Evolutionary conservation across 352 stramenopile genomes (phyloP), one percentile per base, ranked within the genome.

Genomic region (Paralagenidium karlingii): DNA sequence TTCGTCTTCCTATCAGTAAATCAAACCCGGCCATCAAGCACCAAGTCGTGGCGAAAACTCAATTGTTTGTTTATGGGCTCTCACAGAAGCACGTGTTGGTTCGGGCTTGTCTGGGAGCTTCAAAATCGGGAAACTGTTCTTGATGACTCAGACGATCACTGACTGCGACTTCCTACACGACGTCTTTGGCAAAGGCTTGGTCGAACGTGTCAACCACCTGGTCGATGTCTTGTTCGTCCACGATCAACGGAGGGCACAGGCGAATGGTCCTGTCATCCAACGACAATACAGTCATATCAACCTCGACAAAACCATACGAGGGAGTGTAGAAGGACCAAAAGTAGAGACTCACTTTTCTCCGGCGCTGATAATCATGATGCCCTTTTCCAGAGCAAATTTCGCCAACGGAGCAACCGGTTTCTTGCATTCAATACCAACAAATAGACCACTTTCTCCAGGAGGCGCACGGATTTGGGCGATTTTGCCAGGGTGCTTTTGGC

Each of bases 221-320:
- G 43, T 83, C 58, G 30, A 91, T 82, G 43, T 93, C 78, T 41
- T 87, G 60, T 49, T 90, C 66, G 22, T 60, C 77, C 34, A 93
- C 73, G 19, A 88, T 57, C 5, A 93, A 70, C 11, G 80, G 80
- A 13, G 80, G 80, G 41, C 73, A 91, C 47, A 93, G 55, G 36
- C 80, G 78, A 16, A 93, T 58, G 21, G 78, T 77, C 42, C 68
- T 88, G 33, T 8, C n/a, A 51, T 24, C 38, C 2, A 51, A 40
- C 29, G 8, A 42, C 1, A 41, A 3, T 22, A n/a, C 3, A 43
- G 24, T 47, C 31, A 50, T 25, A 40, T 30, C 46, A 32, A 15
- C 1, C 24, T 49, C 32, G 34, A 42, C 41, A 28, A 45, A 21
- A 38, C 24, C 18, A 40, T 22, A 28, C 27, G n/a, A 39, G 22